A percentile compares a stretch with the other conserved stretches of the same genome.
Evolutionary conservation across 352 stramenopile species (phyloP).

Genomic region (Elongisporangium anandrum): DNA sequence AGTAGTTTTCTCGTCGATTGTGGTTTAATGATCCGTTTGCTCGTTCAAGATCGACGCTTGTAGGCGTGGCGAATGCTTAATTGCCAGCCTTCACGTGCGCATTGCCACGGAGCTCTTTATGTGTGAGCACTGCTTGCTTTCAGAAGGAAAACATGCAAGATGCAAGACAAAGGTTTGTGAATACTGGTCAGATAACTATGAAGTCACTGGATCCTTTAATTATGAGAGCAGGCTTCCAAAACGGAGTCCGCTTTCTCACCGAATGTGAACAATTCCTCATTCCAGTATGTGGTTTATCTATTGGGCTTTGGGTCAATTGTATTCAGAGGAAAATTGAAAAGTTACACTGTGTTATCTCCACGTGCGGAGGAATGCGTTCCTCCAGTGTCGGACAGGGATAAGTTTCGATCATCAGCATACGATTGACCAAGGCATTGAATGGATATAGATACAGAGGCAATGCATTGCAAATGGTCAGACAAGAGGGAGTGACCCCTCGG

Average conservation of each 20-base stretch:
- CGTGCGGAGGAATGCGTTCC: slow-evolving; percentile 78
- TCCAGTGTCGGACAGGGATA: slow-evolving; percentile 85
- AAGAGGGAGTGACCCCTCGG: slow-evolving; percentile 88
- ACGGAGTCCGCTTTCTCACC: slow-evolving; percentile 67
- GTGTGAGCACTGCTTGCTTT: no score
- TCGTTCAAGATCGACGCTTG: no score
- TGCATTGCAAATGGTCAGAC: slow-evolving; percentile 60
- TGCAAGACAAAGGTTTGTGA: no score
- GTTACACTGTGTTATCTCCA: slow-evolving; percentile 89
- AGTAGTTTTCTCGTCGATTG: no score
- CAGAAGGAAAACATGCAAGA: no score
- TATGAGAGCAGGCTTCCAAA: slow-evolving; percentile 65
- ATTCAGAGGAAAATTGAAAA: slow-evolving; percentile 82
- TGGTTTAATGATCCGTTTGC: no score
- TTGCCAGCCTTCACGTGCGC: no score
- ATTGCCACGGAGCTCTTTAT: no score
- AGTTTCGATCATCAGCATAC: slow-evolving; percentile 83
- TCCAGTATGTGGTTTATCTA: slow-evolving; percentile 36
- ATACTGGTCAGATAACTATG: slow-evolving; percentile 87
- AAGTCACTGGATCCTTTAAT: slow-evolving; percentile 86
- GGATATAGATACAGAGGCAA: slow-evolving; percentile 8
- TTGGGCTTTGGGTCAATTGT: slow-evolving; percentile 17
- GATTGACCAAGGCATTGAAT: slow-evolving; percentile 12
- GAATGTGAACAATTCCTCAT: slow-evolving; percentile 63
- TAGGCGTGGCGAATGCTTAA: no score